Evolutionary conservation across 108 stramenopile genomes (phyloP), one percentile per base, ranked within the genome.

Genomic region (Nitzschia putrida): DNA sequence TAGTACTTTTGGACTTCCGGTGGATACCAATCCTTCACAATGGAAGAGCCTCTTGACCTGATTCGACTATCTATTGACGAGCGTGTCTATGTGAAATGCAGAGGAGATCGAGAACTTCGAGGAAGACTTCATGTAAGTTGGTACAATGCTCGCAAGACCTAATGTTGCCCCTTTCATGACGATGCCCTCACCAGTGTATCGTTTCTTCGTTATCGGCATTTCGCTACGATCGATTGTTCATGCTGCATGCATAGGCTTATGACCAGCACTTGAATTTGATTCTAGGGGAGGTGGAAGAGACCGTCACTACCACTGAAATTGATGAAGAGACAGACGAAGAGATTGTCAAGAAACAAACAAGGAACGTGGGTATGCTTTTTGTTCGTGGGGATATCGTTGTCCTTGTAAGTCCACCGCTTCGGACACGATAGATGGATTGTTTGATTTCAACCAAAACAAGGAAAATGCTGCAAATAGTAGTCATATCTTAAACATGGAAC

Each of bases 241-340:
- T 60, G 38, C 39, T 52, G 10, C 40, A 5, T 34, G 63, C 9
- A 20, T 43, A 87, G 94, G 98, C 98, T 0, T 99, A 95, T 78
- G 99, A 99, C 72, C 96, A 99, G 75, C 99, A 99, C 82, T 83
- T 99, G 59, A 99, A 99, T 78, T 96, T 99, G 97, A 96, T 99
- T 43, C 68, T 99, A 22, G 95, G 97, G 20, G 97, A 98, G 21
- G 99, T 98, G 11, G 99, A 99, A 74, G 98, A 99, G 85, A 98
- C 97, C 2, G 92, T 98, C 1, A 96, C 94, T 23, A 83, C 80
- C 7, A 84, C 82, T 25, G 97, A 98, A 78, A 81, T 95, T 45
- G 99, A 99, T 69, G 89, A 89, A 66, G 97, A 97, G 79, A 99
- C 98, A 10, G 96, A 95, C 14, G 98, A 99, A 81, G 96, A 97